These are phyloP conservation scores for Bremia lactucae DNA, from an alignment of 352 stramenopile species.

Conservation along the genomic window DNA sequence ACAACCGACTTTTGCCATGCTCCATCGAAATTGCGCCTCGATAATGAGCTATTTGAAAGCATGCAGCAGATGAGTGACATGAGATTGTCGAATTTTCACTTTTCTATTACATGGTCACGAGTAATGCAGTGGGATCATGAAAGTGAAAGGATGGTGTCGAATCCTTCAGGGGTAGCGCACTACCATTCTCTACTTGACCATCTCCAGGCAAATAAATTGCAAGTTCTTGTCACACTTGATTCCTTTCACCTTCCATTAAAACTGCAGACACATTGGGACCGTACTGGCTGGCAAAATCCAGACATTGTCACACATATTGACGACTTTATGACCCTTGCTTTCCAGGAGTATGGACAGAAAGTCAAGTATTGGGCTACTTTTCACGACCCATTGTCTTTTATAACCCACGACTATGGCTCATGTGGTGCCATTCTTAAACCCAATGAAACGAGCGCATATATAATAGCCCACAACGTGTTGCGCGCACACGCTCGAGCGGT, in stretches of 20 bases:
- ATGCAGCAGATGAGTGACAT: conserved; percentile 78
- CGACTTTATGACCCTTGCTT: conserved; percentile 86
- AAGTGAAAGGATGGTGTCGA: conserved; percentile 11
- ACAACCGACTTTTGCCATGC: conserved; percentile 85
- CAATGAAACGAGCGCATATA: conserved; percentile 38
- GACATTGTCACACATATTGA: conserved; percentile 63
- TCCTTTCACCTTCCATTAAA: conserved; percentile 90
- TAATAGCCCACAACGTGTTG: conserved; percentile 84
- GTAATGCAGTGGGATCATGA: conserved; percentile 21
- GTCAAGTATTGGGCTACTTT: conserved; percentile 93
- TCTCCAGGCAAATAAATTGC: conserved; percentile 57
- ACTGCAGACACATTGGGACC: conserved; percentile 65
- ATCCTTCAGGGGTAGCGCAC: conserved; percentile 16
- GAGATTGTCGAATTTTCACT: conserved; percentile 81
- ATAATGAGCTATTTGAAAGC: conserved; percentile 75
- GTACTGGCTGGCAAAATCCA: conserved; percentile 54
- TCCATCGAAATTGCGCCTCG: no score
- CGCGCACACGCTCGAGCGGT: conserved; percentile 85
- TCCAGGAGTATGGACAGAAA: conserved; percentile 84
- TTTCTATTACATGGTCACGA: conserved; percentile 29
- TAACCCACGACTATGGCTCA: conserved; percentile 78
- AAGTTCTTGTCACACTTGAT: conserved; percentile 89
- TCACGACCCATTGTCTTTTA: conserved; percentile 89
- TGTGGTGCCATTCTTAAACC: conserved; percentile 30
- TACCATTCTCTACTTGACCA: conserved; percentile 85